Evolutionary conservation across 1,284 basidiomycete species (phyloP), one percentile per base, ranked within the genome.

Genomic region (Cryptococcus wingfieldii): DNA sequence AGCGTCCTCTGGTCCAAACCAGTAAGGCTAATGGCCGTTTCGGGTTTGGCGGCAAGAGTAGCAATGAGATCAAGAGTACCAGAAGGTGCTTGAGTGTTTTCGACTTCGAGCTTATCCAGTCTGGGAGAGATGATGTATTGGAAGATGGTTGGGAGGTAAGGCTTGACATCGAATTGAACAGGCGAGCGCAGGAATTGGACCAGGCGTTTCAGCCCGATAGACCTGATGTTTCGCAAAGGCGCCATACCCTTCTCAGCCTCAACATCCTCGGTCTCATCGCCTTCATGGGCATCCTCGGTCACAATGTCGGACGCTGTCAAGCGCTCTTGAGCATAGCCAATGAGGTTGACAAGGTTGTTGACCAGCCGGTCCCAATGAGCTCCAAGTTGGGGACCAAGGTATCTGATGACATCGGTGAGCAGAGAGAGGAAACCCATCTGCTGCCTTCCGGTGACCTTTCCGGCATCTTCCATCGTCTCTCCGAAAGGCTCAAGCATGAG

Each of bases 31-130:
- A 69, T 69, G 10, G 84, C 80, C 55, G 86, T 83, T 10, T 86
- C 81, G 1, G 78, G 77, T 27, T 83, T 80, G 9, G 79, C 72
- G 0, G 89, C 84, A 87, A 95, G 96, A 3, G 83, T 80, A 58
- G 86, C 83, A 73, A 98, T 88, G 1, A 98, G 80, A 38, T 96
- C 90, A 42, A 98, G 80, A 28, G 97, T 80, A 0, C 91, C 87
- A 0, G 93, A 95, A 0, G 94, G 92, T 0, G 90, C 83, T 75
- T 98, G 95, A 0, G 89, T 90, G 67, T 94, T 97, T 76, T 98
- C 95, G 47, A 80, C 79, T 55, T 89, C 85, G 23, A 98, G 81
- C 5, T 79, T 77, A 0, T 83, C 78, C 27, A 98, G 79, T 18
- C 94, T 87, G 0, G 94, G 93, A 0, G 87, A 86, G 66, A 98